Evolutionary conservation across 768 basidiomycete genomes (phyloP), one percentile per base, ranked within the genome.

Genomic region (Omphalotus guepiniiformis): DNA sequence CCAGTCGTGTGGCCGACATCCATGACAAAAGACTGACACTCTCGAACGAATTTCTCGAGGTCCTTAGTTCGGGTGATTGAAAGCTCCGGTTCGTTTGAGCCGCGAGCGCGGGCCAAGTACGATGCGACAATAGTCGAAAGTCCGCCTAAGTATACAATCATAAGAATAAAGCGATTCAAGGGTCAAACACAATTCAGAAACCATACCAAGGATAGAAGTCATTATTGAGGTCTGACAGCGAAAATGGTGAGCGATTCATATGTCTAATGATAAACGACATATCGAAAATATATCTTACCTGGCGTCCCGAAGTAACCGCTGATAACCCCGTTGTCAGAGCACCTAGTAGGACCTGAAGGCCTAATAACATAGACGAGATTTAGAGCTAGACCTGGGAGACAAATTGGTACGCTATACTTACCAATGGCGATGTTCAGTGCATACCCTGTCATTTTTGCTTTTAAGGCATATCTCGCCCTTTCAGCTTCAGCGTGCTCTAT

Each of bases 61-160:
- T 83, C 81, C 51, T 81, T 79, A 3, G 69, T 70, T 9, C 78
- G 75, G 3, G 66, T 59, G 25, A 72, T 68, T 0, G 83, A 84
- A n/a, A 73, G 42, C 51, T 88, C 83, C 2, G 87, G 87, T 54
- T 88, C 86, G 29, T 77, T 76, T 0, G 83, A 80, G 9, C 85
- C 83, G 22, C 85, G 78, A 21, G 76, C 72, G 11, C 81, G 78
- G 3, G 86, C 87, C 21, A 89, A 71, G 61, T 83, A 88, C 2
- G 85, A 82, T 15, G 86, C 85, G 12, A 82, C 74, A 16, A 88
- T 18, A 0, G 86, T 89, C 3, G 85, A 63, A 9, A 83, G 48
- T n/a, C 80, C 85, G 26, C 87, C 83, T 80, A 15, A n/a, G n/a
- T 0, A 43, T 18, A 53, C 23, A 34, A 19, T 9, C 13, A 19